Base-by-base conservation (phyloP, 2,329 filamentous ascomycete species). In the Pseudonectria buxi region DNA sequence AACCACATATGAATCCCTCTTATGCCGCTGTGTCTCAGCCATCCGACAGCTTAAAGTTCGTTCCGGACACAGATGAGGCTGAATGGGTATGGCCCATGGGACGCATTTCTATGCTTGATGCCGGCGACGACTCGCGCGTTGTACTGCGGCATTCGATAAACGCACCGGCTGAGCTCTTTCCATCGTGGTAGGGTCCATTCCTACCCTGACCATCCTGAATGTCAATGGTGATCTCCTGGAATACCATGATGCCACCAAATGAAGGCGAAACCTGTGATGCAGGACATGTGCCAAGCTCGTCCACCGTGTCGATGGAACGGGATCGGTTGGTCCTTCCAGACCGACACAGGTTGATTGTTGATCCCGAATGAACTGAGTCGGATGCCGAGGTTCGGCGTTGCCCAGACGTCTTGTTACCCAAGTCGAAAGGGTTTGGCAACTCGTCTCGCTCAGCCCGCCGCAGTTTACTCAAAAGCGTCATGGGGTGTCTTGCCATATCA, bases 161-260 rank as follows among this genome's bases (percentile, higher is more conserved):
- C 10, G 36, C 36, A 26, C 41, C 37, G 18, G 18, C 18, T 9
- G 29, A 36, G 33, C 6, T 32, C 32, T 10, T 41, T 30, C 14
- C 37, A 41, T 13, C 18, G 33, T 14, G 36, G 30, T 9, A 36
- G 36, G 26, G 41, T 30, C 15, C 34, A 25, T 14, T 37, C 38
- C 7, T 24, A 22, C 16, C 35, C n/a, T 38, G 32, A 12, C 33
- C 40, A 24, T 49, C 47, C 37, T 59, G 48, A 5, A 59, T 55
- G 26, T 76, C 68, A n/a, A 81, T 69, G 7, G 69, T 71, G 36
- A 81, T 71, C 47, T 81, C 74, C 43, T 77, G 73, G 15, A 72
- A 75, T 6, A 81, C 71, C 63, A 79, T 71, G 51, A 81, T 81
- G 14, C 76, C 74, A 6, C 75, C 74, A 32, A 50, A 54, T 4